Base-by-base conservation (phyloP, 2,329 filamentous ascomycete genomes). In the Trichoderma cornu-damae region DNA sequence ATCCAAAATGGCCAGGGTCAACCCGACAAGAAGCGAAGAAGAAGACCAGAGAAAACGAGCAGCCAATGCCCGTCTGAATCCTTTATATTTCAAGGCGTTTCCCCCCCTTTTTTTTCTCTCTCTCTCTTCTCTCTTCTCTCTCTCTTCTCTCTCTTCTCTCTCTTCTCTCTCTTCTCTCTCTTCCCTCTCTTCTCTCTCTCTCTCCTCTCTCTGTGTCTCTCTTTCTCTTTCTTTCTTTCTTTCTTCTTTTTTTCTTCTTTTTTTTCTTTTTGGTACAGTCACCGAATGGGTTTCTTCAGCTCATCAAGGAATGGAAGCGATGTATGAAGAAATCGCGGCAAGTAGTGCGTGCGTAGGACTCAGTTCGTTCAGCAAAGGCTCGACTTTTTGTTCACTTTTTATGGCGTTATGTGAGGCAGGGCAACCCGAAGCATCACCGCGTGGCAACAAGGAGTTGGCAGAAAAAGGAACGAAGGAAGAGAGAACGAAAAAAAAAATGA, bases 21-120 rank as follows among this genome's bases (percentile, higher is more conserved):
- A 56, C 53, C 44, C 14, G 53, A 42, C 54, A 58, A 61, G 62
- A 59, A 60, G 40, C 56, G 52, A 60, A 60, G 49, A 57, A 52
- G n/a, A 43, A 38, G 43, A 56, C 57, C 51, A 61, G 43, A 57
- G 58, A 61, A 60, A 62, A 60, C 56, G 46, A 48, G 43, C 16
- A 37, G 26, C 47, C 26, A 60, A 62, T 54, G 54, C 28, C n/a
- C 20, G 51, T 30, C 14, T 28, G 14, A 34, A 7, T 44, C 8
- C 51, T 30, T 44, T 28, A 16, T 16, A 35, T 35, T 20, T 53
- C 51, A 30, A 22, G 18, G 38, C 7, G 14, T 38, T 35, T n/a
- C n/a, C n/a, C n/a, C n/a, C n/a, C n/a, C n/a, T n/a, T n/a, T n/a
- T n/a, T n/a, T n/a, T n/a, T n/a, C n/a, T n/a, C n/a, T n/a, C n/a